Evolutionary conservation across 768 basidiomycete species (phyloP).

Genomic region (Hericium erinaceus): DNA sequence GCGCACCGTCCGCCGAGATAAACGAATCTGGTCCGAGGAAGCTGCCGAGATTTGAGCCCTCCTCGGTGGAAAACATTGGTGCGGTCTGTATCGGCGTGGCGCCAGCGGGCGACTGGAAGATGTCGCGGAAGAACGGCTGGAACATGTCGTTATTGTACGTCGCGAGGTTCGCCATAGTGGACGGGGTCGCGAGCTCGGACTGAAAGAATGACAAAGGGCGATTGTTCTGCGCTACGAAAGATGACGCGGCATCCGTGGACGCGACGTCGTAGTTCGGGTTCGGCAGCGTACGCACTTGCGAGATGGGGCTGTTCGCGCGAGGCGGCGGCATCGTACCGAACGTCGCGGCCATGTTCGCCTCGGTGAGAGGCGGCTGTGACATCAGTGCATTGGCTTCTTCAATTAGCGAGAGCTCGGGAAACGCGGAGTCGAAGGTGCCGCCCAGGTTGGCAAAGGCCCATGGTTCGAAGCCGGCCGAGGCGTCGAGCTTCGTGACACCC

Average conservation of each 20-base stretch:
- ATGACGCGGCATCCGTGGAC: conserved; percentile 7
- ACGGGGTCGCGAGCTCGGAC: conserved; percentile 8
- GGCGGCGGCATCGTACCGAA: neutral
- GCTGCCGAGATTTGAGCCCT: no score
- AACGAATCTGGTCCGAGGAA: neutral
- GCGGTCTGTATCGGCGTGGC: neutral
- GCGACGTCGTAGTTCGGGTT: conserved; percentile 4
- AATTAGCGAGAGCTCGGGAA: conserved; percentile 13
- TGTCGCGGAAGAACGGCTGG: conserved; percentile 22
- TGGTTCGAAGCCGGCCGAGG: conserved; percentile 12
- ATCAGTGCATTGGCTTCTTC: conserved; percentile 11
- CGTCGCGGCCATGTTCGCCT: conserved; percentile 7
- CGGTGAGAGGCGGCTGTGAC: conserved; percentile 8
- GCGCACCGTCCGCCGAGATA: neutral
- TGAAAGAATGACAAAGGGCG: conserved; percentile 4
- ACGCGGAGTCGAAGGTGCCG: neutral
- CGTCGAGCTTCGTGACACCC: conserved; percentile 9
- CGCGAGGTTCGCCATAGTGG: conserved; percentile 2
- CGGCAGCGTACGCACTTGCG: conserved; percentile 10
- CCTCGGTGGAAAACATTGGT: neutral
- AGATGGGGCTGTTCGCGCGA: neutral
- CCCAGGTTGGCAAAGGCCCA: neutral
- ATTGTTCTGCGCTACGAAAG: neutral
- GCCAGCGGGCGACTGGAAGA: conserved; percentile 10
- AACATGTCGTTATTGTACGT: conserved; percentile 21